phyloP scores from a whole-genome alignment of 2,329 filamentous ascomycete genomes.

The Sporothrix dimorphospora region DNA sequence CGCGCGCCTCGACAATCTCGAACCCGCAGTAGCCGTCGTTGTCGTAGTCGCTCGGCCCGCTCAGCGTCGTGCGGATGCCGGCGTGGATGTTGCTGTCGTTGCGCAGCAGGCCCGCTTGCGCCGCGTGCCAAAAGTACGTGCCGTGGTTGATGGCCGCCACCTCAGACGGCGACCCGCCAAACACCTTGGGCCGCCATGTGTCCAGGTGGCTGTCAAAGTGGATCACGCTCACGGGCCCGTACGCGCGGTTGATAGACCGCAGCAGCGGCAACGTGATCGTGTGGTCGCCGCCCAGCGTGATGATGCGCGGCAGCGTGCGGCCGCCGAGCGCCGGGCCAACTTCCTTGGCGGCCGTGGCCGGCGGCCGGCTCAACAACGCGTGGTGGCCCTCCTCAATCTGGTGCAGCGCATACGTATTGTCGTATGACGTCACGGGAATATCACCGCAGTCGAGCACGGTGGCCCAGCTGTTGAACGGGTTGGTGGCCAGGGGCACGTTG shows the following conservation, averaged over 20 bases:
- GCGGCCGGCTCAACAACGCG: constrained; percentile 70
- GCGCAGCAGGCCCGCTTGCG: constrained; percentile 73
- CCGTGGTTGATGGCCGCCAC: constrained; percentile 82
- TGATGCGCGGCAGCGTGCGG: constrained; percentile 77
- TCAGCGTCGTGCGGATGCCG: constrained; percentile 81
- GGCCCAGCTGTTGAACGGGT: constrained; percentile 81
- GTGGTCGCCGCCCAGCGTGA: constrained; percentile 72
- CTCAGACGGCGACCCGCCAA: constrained; percentile 77
- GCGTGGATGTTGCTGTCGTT: constrained; percentile 89
- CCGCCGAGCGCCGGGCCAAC: constrained; percentile 70
- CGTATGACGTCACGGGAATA: constrained; percentile 84
- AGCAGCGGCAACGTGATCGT: constrained; percentile 65
- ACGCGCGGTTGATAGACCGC: constrained; percentile 62
- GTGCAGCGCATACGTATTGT: constrained; percentile 78
- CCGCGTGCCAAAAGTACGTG: constrained; percentile 85
- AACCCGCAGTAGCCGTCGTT: constrained; percentile 86
- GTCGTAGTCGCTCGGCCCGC: constrained; percentile 77
- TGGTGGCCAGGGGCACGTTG: constrained; percentile 78
- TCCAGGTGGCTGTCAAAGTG: constrained; percentile 68
- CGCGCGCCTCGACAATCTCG: constrained; percentile 74
- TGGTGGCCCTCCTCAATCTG: constrained; percentile 88
- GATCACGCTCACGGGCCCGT: constrained; percentile 63
- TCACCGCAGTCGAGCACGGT: constrained; percentile 82
- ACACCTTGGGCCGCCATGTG: constrained; percentile 82
- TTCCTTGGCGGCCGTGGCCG: constrained; percentile 68